These are phyloP conservation scores for Fraxinus cuspidata DNA, from an alignment of 257 asterid genomes.

Conservation along the genomic window DNA sequence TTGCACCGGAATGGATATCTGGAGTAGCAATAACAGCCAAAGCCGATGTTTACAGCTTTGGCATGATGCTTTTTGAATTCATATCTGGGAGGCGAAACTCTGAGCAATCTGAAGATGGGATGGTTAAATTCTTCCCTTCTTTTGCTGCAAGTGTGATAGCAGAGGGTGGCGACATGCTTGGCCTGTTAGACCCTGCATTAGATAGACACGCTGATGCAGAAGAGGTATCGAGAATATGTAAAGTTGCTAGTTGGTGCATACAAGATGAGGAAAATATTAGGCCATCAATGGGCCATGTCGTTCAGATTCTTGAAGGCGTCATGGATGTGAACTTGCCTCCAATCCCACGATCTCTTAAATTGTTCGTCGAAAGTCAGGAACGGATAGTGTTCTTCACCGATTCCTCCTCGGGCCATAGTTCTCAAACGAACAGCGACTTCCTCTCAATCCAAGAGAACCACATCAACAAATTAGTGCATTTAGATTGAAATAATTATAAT, in stretches of 20 bases:
- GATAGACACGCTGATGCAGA: slow-evolving; percentile 33
- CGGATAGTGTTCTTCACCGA: slow-evolving; percentile 47
- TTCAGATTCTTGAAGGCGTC: slow-evolving; percentile 54
- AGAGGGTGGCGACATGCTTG: slow-evolving; percentile 42
- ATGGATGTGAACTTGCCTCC: slow-evolving; percentile 51
- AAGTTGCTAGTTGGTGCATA: slow-evolving; percentile 55
- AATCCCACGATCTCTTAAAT: slow-evolving; percentile 36
- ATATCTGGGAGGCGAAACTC: slow-evolving; percentile 52
- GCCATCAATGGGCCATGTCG: slow-evolving; percentile 51
- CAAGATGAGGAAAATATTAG: slow-evolving; percentile 49
- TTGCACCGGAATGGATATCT: slow-evolving; percentile 55
- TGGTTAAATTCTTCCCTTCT: slow-evolving; percentile 41
- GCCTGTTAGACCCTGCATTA: slow-evolving; percentile 37
- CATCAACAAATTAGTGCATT: neutral
- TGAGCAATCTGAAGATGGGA: slow-evolving; percentile 34
- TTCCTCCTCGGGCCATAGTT: slow-evolving; percentile 42
- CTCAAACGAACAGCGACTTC: slow-evolving; percentile 34
- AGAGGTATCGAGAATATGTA: slow-evolving; percentile 40
- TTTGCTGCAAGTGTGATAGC: slow-evolving; percentile 32
- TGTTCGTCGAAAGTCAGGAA: slow-evolving; percentile 32
- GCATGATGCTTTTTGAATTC: slow-evolving; percentile 55
- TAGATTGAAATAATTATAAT: neutral
- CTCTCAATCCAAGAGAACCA: neutral
- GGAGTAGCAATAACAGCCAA: slow-evolving; percentile 50
- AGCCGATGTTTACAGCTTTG: slow-evolving; percentile 57